Percentiles rank a stretch among this genome's conserved stretches.
Evolutionary conservation across 2,329 filamentous ascomycete genomes (phyloP).

Genomic region (Microsporum ferrugineum): DNA sequence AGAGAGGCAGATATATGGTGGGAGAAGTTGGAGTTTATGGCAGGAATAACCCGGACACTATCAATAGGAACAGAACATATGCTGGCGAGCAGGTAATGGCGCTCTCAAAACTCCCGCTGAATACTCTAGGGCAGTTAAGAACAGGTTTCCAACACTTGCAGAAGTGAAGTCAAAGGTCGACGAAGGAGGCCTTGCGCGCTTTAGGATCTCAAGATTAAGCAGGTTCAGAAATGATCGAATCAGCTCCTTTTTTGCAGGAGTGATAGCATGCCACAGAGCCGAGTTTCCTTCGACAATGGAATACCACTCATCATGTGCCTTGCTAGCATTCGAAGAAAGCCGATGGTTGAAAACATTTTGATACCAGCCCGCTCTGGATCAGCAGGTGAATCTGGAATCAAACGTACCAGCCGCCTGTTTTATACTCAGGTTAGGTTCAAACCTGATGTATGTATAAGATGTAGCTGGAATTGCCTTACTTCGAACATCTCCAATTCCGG

Average conservation of each 20-base stretch:
- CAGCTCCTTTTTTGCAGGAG: slow-evolving; percentile 61
- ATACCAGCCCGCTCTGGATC: slow-evolving; percentile 61
- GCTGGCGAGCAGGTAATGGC: slow-evolving; percentile 82
- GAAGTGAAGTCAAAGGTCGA: slow-evolving; percentile 67
- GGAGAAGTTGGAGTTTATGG: slow-evolving; percentile 89
- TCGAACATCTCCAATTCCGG: slow-evolving; percentile 68
- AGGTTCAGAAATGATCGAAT: slow-evolving; percentile 67
- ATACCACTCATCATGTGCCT: slow-evolving; percentile 70
- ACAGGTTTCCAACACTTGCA: slow-evolving; percentile 67
- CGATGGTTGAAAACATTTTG: slow-evolving; percentile 81
- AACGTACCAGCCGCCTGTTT: slow-evolving; percentile 72
- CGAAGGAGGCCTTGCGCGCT: slow-evolving; percentile 56
- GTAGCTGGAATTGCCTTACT: slow-evolving; percentile 39
- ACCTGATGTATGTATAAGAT: neutral
- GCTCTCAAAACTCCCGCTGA: slow-evolving; percentile 84
- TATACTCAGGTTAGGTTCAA: neutral
- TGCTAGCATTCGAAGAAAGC: slow-evolving; percentile 49
- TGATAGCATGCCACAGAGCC: slow-evolving; percentile 58
- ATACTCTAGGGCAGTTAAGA: slow-evolving; percentile 72
- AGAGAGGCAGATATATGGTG: slow-evolving; percentile 86
- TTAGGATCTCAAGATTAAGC: slow-evolving; percentile 66
- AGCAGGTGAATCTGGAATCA: slow-evolving; percentile 59
- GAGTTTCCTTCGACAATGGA: slow-evolving; percentile 78
- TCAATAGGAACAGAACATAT: slow-evolving; percentile 70
- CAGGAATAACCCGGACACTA: slow-evolving; percentile 68